Base-by-base conservation (phyloP, 179 eudicot genomes). In the Gypsophila paniculata region DNA sequence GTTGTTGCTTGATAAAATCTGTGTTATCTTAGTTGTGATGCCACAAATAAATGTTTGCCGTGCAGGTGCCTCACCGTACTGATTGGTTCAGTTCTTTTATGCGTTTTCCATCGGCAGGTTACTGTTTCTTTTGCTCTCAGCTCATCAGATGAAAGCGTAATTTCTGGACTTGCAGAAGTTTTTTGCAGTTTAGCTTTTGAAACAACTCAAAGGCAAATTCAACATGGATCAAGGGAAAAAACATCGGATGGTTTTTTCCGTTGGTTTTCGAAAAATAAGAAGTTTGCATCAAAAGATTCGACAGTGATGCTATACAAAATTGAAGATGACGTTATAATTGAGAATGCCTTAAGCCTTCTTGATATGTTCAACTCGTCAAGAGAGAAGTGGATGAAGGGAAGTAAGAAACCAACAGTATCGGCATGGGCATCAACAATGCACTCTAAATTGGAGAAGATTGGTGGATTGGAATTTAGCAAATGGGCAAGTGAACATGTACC, bases 31-130 rank as follows among this genome's bases (percentile, higher is more conserved):
- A 68, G 80, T 80, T 67, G 78, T 86, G 79, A 86, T 87, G 73
- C 80, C 76, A 72, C 80, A 75, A 72, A 72, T 83, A 53, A 60
- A 74, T 90, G 77, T 86, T 67, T 88, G 71, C 72, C 72, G 72
- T 86, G 93, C 91, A 87, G 98, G 89, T 86, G 78, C 80, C 71
- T 71, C 79, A 72, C 81, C 80, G 71, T 83, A 85, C 89, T 87
- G 84, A 89, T 82, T 71, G 82, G 78, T 81, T 85, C 80, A 82
- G 89, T 91, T 87, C 79, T 88, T 79, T 87, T 83, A 80, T 87
- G 86, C 85, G 74, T 88, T 91, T 92, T 76, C 84, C 78, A 69
- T 86, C 82, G 72, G 87, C 99, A 94, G 99, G 99, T 88, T 82
- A 82, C 90, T 77, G 78, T 81, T 39, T 82, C 89, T 66, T 86